Evolutionary conservation across 2,329 filamentous ascomycete species (phyloP).

Genomic region (Arthrobotrys conoides): DNA sequence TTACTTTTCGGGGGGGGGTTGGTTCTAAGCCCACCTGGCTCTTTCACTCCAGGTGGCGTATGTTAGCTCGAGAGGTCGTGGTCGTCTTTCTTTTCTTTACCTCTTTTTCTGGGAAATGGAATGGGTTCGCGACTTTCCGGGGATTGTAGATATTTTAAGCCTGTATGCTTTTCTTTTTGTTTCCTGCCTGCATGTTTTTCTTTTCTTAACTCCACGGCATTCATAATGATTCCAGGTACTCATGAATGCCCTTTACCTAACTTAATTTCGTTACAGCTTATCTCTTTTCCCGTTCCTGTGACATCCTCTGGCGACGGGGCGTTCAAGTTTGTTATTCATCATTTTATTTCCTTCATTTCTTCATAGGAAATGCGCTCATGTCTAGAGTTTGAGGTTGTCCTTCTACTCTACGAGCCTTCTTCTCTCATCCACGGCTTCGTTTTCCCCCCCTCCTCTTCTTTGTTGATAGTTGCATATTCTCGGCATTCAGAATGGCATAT

Average conservation of each 20-base stretch:
- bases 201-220: slow-evolving; percentile 14
- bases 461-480: slow-evolving; percentile 27
- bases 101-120: slow-evolving; percentile 21
- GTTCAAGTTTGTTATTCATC: slow-evolving; percentile 44
- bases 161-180: slow-evolving; percentile 24
- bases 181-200: slow-evolving; percentile 10
- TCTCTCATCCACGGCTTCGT: too few relatives aligned
- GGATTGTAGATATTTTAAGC: slow-evolving; percentile 60
- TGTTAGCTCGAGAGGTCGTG: slow-evolving; percentile 20
- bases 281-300: slow-evolving; percentile 1
- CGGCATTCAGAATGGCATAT: slow-evolving; percentile 27
- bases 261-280: neutral
- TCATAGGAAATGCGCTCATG: slow-evolving; percentile 48
- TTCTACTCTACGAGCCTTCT: slow-evolving; percentile 32
- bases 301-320: slow-evolving; percentile 16
- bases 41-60: slow-evolving; percentile 50
- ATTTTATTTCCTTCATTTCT: slow-evolving; percentile 52
- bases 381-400: slow-evolving; percentile 40
- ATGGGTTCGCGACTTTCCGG: slow-evolving; percentile 54
- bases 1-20: slow-evolving; percentile 30
- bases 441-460: slow-evolving; percentile 49
- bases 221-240: slow-evolving; percentile 12
- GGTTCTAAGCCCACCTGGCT: neutral
- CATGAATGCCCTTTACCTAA: neutral
- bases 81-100: slow-evolving; percentile 20